A percentile compares a stretch with the other conserved stretches of the same genome.
Evolutionary conservation across 345 rosid genomes (phyloP).

Genomic region (Ceriops zippeliana): DNA sequence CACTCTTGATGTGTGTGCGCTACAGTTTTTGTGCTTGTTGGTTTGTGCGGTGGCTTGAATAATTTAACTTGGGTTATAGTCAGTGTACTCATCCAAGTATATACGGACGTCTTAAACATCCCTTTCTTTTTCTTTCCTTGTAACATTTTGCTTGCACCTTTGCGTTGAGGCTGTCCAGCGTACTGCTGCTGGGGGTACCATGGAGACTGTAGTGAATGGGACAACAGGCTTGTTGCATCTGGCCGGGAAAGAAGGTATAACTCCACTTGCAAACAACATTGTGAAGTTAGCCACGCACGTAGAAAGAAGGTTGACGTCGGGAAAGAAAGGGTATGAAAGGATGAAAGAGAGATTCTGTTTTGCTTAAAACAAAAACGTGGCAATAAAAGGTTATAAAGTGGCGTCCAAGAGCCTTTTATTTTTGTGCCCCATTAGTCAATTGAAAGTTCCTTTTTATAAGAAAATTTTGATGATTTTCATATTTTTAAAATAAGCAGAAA

Average conservation of each 20-base stretch:
- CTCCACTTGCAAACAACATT: conserved; percentile 40
- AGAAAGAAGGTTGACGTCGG: conserved; percentile 50
- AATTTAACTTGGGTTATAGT: not conserved
- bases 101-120: too few species aligned
- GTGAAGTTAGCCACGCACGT: conserved; percentile 47
- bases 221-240: conserved; percentile 50
- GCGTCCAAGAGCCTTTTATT: too few species aligned
- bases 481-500: too few species aligned
- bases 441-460: too few species aligned
- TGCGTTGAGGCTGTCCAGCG: conserved; percentile 20
- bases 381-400: too few species aligned
- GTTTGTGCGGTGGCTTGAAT: not conserved
- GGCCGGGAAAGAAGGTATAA: conserved; percentile 41
- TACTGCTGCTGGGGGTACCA: conserved; percentile 52
- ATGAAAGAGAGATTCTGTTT: conserved; percentile 39
- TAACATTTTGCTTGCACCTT: too few species aligned
- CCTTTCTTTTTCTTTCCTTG: not conserved
- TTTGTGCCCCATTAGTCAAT: too few species aligned
- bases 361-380: too few species aligned
- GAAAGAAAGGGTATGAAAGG: conserved; percentile 47
- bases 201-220: conserved; percentile 46
- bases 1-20: too few species aligned
- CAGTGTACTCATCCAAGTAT: too few species aligned
- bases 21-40: too few species aligned
- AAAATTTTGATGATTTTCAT: too few species aligned